A percentile compares a stretch with the other conserved stretches of the same genome.
Conservation (phyloP, 2,329 filamentous ascomycete species). For the Chrysoporthe deuterocubensis region DNA sequence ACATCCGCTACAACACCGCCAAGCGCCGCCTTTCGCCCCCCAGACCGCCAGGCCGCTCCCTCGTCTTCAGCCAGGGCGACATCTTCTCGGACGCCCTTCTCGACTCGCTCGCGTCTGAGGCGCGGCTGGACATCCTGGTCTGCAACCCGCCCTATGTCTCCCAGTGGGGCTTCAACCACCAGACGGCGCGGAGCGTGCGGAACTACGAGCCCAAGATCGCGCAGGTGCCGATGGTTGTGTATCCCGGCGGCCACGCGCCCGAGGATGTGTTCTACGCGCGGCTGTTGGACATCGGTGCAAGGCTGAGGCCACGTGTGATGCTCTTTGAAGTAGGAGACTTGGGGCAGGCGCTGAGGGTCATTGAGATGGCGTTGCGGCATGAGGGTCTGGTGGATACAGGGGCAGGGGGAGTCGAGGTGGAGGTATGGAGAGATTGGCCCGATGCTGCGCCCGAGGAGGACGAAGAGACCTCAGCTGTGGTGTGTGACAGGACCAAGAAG, state of each 20-base stretch:
- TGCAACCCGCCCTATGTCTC: constrained; percentile 95
- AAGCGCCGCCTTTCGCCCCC: constrained; percentile 30
- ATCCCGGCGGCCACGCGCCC: constrained; percentile 31
- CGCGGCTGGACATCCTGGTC: constrained; percentile 66
- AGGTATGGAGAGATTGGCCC: constrained; percentile 76
- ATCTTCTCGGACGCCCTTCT: constrained; percentile 48
- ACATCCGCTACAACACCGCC: constrained; percentile 58
- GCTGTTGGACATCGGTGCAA: constrained; percentile 59
- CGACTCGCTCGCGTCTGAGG: background rate
- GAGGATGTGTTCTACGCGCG: constrained; percentile 70
- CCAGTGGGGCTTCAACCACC: constrained; percentile 59
- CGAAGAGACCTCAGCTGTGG: constrained; percentile 32
- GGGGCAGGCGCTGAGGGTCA: constrained; percentile 69
- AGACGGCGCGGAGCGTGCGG: constrained; percentile 75
- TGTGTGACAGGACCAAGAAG: constrained; percentile 30
- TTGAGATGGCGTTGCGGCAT: constrained; percentile 47
- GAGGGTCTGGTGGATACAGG: constrained; percentile 31
- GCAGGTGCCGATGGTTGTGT: constrained; percentile 59
- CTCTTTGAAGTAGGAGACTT: constrained; percentile 75
- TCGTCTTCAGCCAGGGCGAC: constrained; percentile 37
- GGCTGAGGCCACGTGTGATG: constrained; percentile 56
- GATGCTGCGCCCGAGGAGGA: constrained; percentile 42
- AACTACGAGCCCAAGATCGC: constrained; percentile 81
- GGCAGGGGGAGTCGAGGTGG: constrained; percentile 45
- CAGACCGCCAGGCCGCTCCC: constrained; percentile 15